Evolutionary conservation across 805 yeast species (phyloP).

Genomic region (Myxozyma neotropica): DNA sequence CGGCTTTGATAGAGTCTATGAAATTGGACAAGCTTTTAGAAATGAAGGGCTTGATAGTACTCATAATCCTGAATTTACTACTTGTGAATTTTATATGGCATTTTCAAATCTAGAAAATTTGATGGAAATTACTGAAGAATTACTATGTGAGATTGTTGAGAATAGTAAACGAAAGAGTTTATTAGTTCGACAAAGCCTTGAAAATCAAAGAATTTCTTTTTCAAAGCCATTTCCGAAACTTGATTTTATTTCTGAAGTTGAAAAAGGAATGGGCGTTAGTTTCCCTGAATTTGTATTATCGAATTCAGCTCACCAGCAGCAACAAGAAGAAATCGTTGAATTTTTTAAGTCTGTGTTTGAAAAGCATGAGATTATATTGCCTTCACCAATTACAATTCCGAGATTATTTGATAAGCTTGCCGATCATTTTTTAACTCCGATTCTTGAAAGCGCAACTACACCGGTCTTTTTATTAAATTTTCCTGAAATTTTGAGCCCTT

Average conservation of each 20-base stretch:
- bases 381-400: constrained; percentile 48
- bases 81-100: constrained; percentile 98
- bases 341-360: constrained; percentile 49
- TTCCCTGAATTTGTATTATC: constrained; percentile 48
- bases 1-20: constrained; percentile 86
- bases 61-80: constrained; percentile 98
- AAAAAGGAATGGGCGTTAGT: constrained; percentile 51
- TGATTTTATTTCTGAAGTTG: constrained; percentile 71
- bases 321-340: constrained; percentile 28
- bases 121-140: constrained; percentile 74
- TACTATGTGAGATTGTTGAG: constrained; percentile 51
- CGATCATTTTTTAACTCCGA: constrained; percentile 63
- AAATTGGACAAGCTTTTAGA: constrained; percentile 81
- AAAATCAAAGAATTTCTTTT: constrained; percentile 1
- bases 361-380: constrained; percentile 43
- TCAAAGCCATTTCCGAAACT: constrained; percentile 46
- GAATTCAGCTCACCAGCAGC: constrained; percentile 42
- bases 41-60: constrained; percentile 98
- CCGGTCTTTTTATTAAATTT: constrained; percentile 83
- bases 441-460: constrained; percentile 45
- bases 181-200: not conserved
- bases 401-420: constrained; percentile 68
- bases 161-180: not conserved
- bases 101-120: constrained; percentile 95
- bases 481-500: constrained; percentile 82